Evolutionary conservation across 2,329 filamentous ascomycete genomes (phyloP).

Genomic region (Paraphoma chrysanthemicola): DNA sequence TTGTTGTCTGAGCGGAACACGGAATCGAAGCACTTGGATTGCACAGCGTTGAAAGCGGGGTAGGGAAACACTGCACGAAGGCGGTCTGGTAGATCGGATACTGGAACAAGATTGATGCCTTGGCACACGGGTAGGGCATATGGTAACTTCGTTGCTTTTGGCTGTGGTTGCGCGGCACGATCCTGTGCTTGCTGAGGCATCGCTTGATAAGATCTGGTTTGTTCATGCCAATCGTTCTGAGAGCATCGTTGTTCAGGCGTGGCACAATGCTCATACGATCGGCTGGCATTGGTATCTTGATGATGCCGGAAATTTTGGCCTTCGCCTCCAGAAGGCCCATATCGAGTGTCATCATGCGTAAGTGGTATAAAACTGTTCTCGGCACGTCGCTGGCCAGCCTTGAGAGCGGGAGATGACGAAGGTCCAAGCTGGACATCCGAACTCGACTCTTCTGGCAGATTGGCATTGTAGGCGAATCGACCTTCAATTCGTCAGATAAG

Average conservation of each 20-base stretch:
- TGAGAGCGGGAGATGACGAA: constrained; percentile 52
- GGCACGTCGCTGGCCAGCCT: constrained; percentile 41
- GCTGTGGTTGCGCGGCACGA: background rate
- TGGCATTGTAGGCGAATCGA: constrained; percentile 29
- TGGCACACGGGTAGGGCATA: constrained; percentile 53
- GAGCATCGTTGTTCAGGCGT: background rate
- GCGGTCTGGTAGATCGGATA: constrained; percentile 70
- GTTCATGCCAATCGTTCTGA: too few species aligned
- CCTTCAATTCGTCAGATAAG: constrained; percentile 4
- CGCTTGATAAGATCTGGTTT: background rate
- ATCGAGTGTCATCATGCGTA: background rate
- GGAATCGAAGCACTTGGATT: constrained; percentile 76
- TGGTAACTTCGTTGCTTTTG: background rate
- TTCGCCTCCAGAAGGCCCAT: background rate
- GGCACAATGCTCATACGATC: background rate
- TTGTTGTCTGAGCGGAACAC: constrained; percentile 76
- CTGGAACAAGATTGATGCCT: constrained; percentile 67
- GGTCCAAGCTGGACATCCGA: constrained; percentile 34
- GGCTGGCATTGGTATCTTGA: background rate
- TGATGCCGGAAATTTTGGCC: background rate
- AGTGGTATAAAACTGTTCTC: constrained; percentile 1
- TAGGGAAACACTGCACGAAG: constrained; percentile 76
- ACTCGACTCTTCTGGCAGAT: constrained; percentile 29
- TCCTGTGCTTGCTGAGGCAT: background rate
- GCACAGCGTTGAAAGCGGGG: constrained; percentile 79